A percentile compares a stretch with the other conserved stretches of the same genome.
phyloP scores from a whole-genome alignment of 805 yeast genomes.

The Wickerhamomyces bovis region DNA sequence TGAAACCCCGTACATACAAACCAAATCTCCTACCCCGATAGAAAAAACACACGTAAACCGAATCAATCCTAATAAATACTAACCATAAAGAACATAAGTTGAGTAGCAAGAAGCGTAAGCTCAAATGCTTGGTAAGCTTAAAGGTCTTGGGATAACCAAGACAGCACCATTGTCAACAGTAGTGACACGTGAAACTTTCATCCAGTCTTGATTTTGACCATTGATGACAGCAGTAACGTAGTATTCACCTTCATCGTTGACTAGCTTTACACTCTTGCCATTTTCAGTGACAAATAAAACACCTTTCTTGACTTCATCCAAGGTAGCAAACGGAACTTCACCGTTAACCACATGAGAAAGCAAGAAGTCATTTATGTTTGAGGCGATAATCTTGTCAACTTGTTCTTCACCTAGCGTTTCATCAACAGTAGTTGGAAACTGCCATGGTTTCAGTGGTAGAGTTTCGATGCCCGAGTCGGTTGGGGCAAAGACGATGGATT shows the following conservation, averaged over 20 bases:
- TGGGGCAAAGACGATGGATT: conserved; percentile 64
- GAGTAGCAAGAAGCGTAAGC: not conserved
- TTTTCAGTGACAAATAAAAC: conserved; percentile 29
- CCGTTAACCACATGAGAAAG: conserved; percentile 52
- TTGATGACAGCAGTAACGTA: conserved; percentile 26
- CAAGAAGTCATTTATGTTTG: conserved; percentile 54
- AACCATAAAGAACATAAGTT: not conserved
- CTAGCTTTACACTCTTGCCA: conserved; percentile 31
- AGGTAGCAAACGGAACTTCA: conserved; percentile 17
- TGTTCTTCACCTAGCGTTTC: conserved; percentile 30
- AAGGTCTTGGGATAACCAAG: conserved; percentile 30
- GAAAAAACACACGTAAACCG: too few relatives aligned
- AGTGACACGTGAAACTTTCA: conserved; percentile 29
- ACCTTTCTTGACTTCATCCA: conserved; percentile 17
- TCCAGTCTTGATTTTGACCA: conserved; percentile 30
- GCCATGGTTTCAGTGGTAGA: conserved; percentile 68
- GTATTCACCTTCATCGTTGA: conserved; percentile 30
- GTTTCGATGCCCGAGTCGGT: conserved; percentile 52
- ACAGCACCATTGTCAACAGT: conserved; percentile 41
- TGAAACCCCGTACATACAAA: not conserved
- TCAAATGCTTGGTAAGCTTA: conserved; percentile 6
- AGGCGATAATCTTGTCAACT: conserved; percentile 42
- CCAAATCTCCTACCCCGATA: not conserved
- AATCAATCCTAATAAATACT: not conserved
- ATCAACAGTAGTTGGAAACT: conserved; percentile 53